Conservation (phyloP, 2,329 filamentous ascomycete genomes). For the Pseudogymnoascus sp. region DNA sequence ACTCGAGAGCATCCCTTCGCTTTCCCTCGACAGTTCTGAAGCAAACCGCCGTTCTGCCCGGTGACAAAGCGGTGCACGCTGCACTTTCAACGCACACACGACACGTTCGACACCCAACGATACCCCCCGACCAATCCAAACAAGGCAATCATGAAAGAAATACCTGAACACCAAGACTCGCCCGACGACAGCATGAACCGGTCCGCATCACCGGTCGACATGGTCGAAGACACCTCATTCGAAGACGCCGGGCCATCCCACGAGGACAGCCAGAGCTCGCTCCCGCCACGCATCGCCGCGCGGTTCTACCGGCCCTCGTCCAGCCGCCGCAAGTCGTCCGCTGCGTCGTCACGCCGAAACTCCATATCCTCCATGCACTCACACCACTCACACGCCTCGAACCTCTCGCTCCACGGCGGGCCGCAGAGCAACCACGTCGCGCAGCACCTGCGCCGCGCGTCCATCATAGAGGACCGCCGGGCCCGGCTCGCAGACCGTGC, state of each 20-base stretch:
- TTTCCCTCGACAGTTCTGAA: not conserved
- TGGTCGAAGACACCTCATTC: not conserved
- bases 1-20: not conserved
- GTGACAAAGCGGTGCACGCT: not conserved
- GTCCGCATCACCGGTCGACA: not conserved
- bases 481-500: slow-evolving; percentile 72
- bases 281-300: slow-evolving; percentile 68
- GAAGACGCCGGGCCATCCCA: not conserved
- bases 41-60: not conserved
- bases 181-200: not conserved
- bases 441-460: slow-evolving; percentile 70
- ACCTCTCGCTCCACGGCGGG: slow-evolving; percentile 39
- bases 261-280: slow-evolving; percentile 33
- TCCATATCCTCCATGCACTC: slow-evolving; percentile 65
- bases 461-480: slow-evolving; percentile 73
- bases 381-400: slow-evolving; percentile 27
- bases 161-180: slow-evolving; percentile 1
- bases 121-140: not conserved
- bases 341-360: slow-evolving; percentile 70
- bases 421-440: slow-evolving; percentile 70
- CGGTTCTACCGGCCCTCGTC: slow-evolving; percentile 65
- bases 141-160: not conserved
- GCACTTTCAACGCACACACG: not conserved
- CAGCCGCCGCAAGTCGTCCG: slow-evolving; percentile 63
- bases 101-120: not conserved